These are phyloP conservation scores for Arxiozyma heterogenica DNA, from an alignment of 1,139 yeast species.

Conservation along the genomic window DNA sequence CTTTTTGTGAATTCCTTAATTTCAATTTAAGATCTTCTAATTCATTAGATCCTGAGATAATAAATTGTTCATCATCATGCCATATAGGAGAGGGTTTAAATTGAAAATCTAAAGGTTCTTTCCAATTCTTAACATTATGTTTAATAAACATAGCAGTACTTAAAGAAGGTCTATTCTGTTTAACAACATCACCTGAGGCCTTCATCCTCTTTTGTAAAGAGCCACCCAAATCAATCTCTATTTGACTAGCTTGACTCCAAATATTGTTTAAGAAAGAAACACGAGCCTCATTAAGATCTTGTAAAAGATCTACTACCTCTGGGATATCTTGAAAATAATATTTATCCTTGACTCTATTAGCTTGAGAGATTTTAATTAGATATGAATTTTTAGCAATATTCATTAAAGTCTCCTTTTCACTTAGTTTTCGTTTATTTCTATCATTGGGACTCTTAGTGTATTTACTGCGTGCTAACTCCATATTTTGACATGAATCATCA, in stretches of 20 bases:
- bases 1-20: conserved; percentile 43
- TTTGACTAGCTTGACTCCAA: conserved; percentile 51
- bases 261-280: conserved; percentile 64
- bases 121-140: conserved; percentile 72
- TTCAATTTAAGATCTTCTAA: conserved; percentile 54
- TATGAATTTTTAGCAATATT: conserved; percentile 77
- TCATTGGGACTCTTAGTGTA: conserved; percentile 47
- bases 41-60: conserved; percentile 51
- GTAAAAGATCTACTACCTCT: conserved; percentile 76
- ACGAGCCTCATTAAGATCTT: conserved; percentile 74
- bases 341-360: conserved; percentile 87
- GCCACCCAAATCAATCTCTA: conserved; percentile 54
- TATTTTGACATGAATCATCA: conserved; percentile 68
- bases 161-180: conserved; percentile 62
- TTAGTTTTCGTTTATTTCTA: conserved; percentile 47
- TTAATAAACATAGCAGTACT: conserved; percentile 90
- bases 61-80: conserved; percentile 89
- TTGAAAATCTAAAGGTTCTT: conserved; percentile 75
- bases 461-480: conserved; percentile 75
- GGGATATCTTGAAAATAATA: conserved; percentile 91
- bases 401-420: conserved; percentile 70
- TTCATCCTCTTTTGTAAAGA: conserved; percentile 46
- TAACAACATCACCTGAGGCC: conserved; percentile 48
- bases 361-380: conserved; percentile 68
- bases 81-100: conserved; percentile 87